Evolutionary conservation across 768 basidiomycete genomes (phyloP).

Genomic region (Clathrus columnatus): DNA sequence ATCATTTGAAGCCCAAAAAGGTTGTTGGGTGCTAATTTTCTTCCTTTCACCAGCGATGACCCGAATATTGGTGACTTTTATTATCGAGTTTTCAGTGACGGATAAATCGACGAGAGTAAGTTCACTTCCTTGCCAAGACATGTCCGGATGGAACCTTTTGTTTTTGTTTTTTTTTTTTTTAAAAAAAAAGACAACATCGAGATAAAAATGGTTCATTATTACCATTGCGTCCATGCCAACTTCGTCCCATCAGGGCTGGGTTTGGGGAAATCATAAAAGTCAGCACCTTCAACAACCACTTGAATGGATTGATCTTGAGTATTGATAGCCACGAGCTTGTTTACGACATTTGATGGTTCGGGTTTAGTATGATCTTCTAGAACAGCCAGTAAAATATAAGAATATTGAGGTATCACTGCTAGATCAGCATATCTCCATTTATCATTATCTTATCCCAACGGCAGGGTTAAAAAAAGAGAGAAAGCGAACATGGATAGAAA

Average conservation of each 20-base stretch:
- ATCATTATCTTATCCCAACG: constrained; percentile 33
- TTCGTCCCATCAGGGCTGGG: constrained; percentile 53
- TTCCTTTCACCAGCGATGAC: constrained; percentile 44
- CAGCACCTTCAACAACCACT: constrained; percentile 46
- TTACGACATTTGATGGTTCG: constrained; percentile 43
- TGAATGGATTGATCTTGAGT: constrained; percentile 33
- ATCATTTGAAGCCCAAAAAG: constrained; percentile 49
- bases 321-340: constrained; percentile 49
- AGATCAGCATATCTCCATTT: constrained; percentile 59
- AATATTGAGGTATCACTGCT: constrained; percentile 42
- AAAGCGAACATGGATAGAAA: no score
- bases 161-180: not conserved
- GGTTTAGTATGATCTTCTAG: constrained; percentile 63
- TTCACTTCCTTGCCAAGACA: constrained; percentile 63
- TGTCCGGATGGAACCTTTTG: constrained; percentile 48
- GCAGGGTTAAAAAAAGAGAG: not conserved
- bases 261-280: constrained; percentile 59
- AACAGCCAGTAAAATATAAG: constrained; percentile 49
- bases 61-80: constrained; percentile 30
- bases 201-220: constrained; percentile 2
- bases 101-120: constrained; percentile 44
- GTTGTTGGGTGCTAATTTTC: constrained; percentile 46
- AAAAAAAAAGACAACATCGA: not conserved
- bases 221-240: constrained; percentile 61
- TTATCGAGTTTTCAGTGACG: constrained; percentile 11